These are phyloP conservation scores for Sphaceloma murrayae DNA, from an alignment of 2,329 filamentous ascomycete species.

Conservation along the genomic window DNA sequence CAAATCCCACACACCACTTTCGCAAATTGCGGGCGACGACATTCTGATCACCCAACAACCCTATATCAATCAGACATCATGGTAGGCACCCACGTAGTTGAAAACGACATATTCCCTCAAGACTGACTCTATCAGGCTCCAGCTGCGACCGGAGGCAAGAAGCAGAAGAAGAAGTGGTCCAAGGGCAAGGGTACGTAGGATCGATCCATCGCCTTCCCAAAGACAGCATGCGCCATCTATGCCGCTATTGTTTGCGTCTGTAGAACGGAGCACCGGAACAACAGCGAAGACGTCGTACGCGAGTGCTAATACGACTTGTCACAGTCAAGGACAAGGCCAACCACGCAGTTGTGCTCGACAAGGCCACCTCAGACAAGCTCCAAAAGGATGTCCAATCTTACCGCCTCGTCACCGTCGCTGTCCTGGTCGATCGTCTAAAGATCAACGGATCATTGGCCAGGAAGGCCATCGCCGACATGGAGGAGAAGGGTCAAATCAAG, in stretches of 20 bases:
- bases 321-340: slow-evolving; percentile 99
- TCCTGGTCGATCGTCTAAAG: slow-evolving; percentile 98
- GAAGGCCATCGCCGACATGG: slow-evolving; percentile 78
- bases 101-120: slow-evolving; percentile 8
- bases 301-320: slow-evolving; percentile 10
- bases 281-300: too few species aligned
- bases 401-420: slow-evolving; percentile 96
- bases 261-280: too few species aligned
- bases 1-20: slow-evolving; percentile 17
- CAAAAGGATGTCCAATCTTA: slow-evolving; percentile 99
- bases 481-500: slow-evolving; percentile 98
- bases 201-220: not conserved
- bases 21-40: slow-evolving; percentile 11
- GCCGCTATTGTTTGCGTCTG: too few species aligned
- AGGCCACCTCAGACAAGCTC: slow-evolving; percentile 93
- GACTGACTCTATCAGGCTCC: slow-evolving; percentile 33
- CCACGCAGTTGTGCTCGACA: slow-evolving; percentile 98
- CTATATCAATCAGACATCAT: slow-evolving; percentile 34
- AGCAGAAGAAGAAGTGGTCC: slow-evolving; percentile 76
- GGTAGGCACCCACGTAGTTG: slow-evolving; percentile 26
- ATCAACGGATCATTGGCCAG: slow-evolving; percentile 98
- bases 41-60: slow-evolving; percentile 18
- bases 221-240: too few species aligned
- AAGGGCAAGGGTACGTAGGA: slow-evolving; percentile 39
- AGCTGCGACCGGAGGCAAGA: slow-evolving; percentile 59